Evolutionary conservation across 1,284 basidiomycete genomes (phyloP), one percentile per base, ranked within the genome.

Genomic region (Leccinum subrobustum): DNA sequence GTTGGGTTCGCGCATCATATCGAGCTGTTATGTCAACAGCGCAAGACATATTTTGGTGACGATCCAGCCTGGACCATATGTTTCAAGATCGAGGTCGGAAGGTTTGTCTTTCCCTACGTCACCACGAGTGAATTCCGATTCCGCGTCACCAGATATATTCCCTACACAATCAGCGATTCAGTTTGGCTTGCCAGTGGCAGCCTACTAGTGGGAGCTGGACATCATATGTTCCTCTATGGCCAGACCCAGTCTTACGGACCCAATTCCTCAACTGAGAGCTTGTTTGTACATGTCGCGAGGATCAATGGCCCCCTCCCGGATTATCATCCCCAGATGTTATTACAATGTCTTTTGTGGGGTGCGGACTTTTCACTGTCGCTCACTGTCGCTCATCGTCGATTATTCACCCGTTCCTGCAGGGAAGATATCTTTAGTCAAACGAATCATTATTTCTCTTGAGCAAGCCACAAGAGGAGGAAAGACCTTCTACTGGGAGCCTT

Each of bases 261-360:
- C 11, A 61, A 73, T 47, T 63, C 70, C 6, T 67, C 71, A 16
- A 63, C 69, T 6, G 82, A 82, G 65, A 83, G 84, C 63, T 79
- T 96, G 23, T 92, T 95, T 64, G 91, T 95, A 68, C 81, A 91
- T 66, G 91, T 94, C 48, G 91, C 91, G 5, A 77, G 87, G 63
- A 81, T 86, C 57, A 96, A 95, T 72, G 93, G 92, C 0, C 93
- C 94, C 1, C 76, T 97, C 51, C 83, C 86, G 31, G 92, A 96
- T 73, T 95, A 92, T 73, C 92, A 96, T 75, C 95, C 95, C 2
- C 93, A 95, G 67, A 90, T 96, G 81, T 75, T 97, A 12, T 77
- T 93, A n/a, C 95, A 96, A 69, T 95, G 92, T 69, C 78, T 97
- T 48, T 76, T 96, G 12, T 96, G 95, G 93, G 89, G 94, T 95